Evolutionary conservation across 192 early-diverging fungal genomes (phyloP), one percentile per base, ranked within the genome.

Genomic region (Umbelopsis sp.): DNA sequence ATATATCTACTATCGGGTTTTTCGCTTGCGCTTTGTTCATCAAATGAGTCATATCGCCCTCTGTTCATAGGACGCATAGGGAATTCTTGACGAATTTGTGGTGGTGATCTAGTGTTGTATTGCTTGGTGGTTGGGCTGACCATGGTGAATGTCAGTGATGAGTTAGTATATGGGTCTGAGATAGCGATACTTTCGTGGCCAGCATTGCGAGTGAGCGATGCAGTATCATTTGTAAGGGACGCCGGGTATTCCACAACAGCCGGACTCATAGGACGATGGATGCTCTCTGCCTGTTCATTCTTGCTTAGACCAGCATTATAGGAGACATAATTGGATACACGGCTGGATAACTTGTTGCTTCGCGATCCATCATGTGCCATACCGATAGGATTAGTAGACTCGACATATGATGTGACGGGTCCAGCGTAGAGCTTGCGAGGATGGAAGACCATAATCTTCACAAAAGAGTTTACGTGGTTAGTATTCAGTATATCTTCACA

Each of bases 261-360:
- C 20, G 66, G 73, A 24, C 53, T 68, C 73, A 69, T 74, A 21
- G 73, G 56, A 14, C 56, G 26, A 32, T 62, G 56, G 3, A 62
- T 31, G 29, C 56, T 62, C 4, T 29, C 29, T 17, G 56, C 29
- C 3, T 26, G 38, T 41, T 41, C 29, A 34, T 20, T 8, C 26
- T 62, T 32, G 10, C 25, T 29, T 26, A 34, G 56, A 17, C 34
- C 56, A 5, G 16, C 56, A 20, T 62, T 62, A n/a, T 62, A 62
- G 10, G 56, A 62, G 20, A 62, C 17, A 32, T 62, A 62, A 31
- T 62, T 62, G 29, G 56, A 20, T 32, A 62, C 56, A 34, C 56
- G 56, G 16, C 56, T 62, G 4, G 31, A 11, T 14, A 34, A 62
- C 14, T 62, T 62, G 29, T 36, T 62, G 14, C 25, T 32, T 14